Evolutionary conservation across 202 grass and related monocot species (phyloP).

Genomic region (Miscanthus sacchariflorus): DNA sequence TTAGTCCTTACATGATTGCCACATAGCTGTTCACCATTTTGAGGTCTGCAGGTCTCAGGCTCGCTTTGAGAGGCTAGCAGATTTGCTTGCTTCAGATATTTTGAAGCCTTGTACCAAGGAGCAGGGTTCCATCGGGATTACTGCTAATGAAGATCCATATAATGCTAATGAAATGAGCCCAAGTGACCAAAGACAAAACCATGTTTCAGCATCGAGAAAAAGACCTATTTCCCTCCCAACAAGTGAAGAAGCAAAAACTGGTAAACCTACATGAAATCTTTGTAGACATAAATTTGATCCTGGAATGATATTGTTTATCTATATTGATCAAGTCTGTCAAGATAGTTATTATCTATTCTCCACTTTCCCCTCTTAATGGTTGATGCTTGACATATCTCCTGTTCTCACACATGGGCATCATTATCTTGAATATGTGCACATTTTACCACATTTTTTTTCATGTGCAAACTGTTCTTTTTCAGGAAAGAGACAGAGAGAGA

Average conservation of each 20-base stretch:
- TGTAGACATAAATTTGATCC: slow-evolving; percentile 6
- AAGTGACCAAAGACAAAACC: slow-evolving; percentile 56
- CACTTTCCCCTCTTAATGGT: not conserved
- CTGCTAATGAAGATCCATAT: slow-evolving; percentile 55
- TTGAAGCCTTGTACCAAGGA: slow-evolving; percentile 63
- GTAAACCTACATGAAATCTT: slow-evolving; percentile 51
- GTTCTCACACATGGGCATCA: not conserved
- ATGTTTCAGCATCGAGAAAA: slow-evolving; percentile 57
- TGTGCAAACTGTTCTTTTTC: slow-evolving; percentile 31
- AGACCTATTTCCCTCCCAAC: slow-evolving; percentile 52
- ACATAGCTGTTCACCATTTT: slow-evolving; percentile 18
- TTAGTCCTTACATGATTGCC: slow-evolving; percentile 22
- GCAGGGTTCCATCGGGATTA: slow-evolving; percentile 64
- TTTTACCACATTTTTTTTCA: slow-evolving; percentile 19
- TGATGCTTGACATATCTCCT: not conserved
- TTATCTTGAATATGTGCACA: slow-evolving; percentile 33
- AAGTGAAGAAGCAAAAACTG: slow-evolving; percentile 68
- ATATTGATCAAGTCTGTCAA: not conserved
- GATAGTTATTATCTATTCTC: not conserved
- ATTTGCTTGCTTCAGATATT: slow-evolving; percentile 69
- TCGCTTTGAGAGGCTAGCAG: slow-evolving; percentile 69
- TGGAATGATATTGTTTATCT: slow-evolving; percentile 16
- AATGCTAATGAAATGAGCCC: slow-evolving; percentile 62
- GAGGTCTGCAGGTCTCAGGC: slow-evolving; percentile 61
- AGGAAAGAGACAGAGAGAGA: slow-evolving; percentile 62